These are phyloP conservation scores for Fusarium goolgardi DNA, from an alignment of 2,329 filamentous ascomycete species.

Conservation along the genomic window DNA sequence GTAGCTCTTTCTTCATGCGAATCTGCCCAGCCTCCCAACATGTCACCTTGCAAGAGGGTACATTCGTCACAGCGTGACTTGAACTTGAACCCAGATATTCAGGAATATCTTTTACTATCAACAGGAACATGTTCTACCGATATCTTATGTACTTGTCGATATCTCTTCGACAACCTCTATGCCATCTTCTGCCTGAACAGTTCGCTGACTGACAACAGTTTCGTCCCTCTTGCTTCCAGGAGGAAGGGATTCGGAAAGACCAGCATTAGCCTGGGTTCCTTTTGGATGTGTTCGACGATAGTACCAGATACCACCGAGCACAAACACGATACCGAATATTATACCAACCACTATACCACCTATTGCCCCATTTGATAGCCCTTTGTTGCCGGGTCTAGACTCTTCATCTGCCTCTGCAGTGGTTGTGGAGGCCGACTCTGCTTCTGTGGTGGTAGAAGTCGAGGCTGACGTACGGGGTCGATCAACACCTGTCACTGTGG, in stretches of 20 bases:
- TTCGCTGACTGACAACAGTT: neutral
- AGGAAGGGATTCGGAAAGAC: neutral
- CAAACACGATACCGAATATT: rapidly evolving
- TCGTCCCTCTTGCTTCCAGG: rapidly evolving
- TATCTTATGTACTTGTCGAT: neutral
- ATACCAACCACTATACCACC: neutral
- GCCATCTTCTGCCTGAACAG: neutral
- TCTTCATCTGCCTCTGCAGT: neutral
- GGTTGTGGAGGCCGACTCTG: neutral
- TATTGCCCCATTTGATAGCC: neutral
- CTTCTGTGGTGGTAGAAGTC: neutral
- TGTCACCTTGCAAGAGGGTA: too few species aligned
- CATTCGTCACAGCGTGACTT: too few species aligned
- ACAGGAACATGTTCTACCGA: too few species aligned
- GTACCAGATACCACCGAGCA: neutral
- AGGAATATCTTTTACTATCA: too few species aligned
- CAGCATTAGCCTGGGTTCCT: neutral
- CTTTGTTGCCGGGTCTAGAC: too few species aligned
- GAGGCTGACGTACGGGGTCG: neutral
- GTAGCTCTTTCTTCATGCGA: too few species aligned
- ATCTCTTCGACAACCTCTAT: neutral
- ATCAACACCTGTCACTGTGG: neutral
- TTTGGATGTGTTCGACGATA: neutral
- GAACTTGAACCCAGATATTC: too few species aligned
- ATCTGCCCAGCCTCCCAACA: too few species aligned